Base-by-base conservation (phyloP, 805 yeast genomes). In the Ogataea ganodermae region DNA sequence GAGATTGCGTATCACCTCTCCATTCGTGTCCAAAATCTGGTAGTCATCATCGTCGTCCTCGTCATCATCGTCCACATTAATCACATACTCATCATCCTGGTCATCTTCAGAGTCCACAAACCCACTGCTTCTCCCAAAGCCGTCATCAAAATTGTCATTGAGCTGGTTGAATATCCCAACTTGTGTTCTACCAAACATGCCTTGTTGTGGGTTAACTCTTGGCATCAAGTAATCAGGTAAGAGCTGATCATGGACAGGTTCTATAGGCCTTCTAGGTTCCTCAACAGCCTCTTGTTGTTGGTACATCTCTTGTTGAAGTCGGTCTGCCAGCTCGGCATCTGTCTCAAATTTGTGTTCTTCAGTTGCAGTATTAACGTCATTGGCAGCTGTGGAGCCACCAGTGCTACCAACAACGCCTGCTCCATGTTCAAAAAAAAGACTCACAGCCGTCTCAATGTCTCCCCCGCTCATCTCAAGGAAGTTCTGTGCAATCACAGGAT, bases 371-470 rank as follows among this genome's bases (percentile, higher is more conserved):
- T 32, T 42, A 28, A 31, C 44, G 27, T 24, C 36, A 14, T 26
- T 41, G 20, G 22, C 24, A 20, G 31, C 39, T 6, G 21, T 37
- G 28, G 32, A 20, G 18, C 39, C 22, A 30, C 45, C 55, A 9
- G 51, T 22, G 28, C 27, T 38, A 3, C 35, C 39, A 5, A 48
- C 50, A 31, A 39, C 65, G 46, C 73, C 67, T 6, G 68, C 53
- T 22, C 83, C 83, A 55, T 76, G 78, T 55, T 94, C 98, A 68
- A 86, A 84, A 66, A 71, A 94, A 36, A 94, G 71, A 12, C 89
- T 81, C 6, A 94, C 87, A 0, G 99, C 98, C 17, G 81, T 78
- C 48, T 91, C 96, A 27, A 92, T 63, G 62, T 89, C 80, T 38
- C 81, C 81, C 42, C 84, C 90, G 4, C 92, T 77, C 70, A 92